Evolutionary conservation across 2,329 filamentous ascomycete genomes (phyloP).

Genomic region (Colletotrichum theobromicola): DNA sequence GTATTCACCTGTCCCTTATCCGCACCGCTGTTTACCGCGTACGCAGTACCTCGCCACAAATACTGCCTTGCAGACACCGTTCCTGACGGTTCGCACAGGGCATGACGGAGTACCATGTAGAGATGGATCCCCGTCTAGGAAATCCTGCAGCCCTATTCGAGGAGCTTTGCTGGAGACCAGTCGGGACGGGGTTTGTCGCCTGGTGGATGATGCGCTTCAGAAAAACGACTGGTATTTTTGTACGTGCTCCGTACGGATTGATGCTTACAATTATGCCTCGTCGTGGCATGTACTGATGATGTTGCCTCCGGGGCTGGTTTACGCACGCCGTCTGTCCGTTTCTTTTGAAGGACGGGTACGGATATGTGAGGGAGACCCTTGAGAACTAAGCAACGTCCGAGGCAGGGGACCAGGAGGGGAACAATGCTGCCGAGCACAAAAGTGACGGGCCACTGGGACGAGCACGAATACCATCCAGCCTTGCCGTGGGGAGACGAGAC

Average conservation of each 20-base stretch:
- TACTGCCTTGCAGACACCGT: neutral
- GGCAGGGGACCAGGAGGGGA: neutral
- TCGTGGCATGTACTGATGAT: neutral
- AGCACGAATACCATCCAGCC: neutral
- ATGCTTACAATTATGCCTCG: neutral
- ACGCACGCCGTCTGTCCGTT: neutral
- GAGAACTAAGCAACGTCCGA: neutral
- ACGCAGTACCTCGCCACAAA: neutral
- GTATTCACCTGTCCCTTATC: neutral
- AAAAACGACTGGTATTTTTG: neutral
- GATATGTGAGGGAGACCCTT: conserved; percentile 9
- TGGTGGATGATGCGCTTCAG: conserved; percentile 17
- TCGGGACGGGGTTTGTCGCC: conserved; percentile 7
- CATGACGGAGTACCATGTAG: conserved; percentile 1
- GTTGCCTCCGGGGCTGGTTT: neutral
- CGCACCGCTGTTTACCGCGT: neutral
- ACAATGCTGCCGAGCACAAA: conserved; percentile 4
- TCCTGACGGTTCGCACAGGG: conserved; percentile 17
- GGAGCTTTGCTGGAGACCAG: neutral
- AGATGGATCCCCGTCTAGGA: neutral
- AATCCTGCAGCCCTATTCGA: conserved; percentile 22
- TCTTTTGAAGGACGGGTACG: conserved; percentile 1
- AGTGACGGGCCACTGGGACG: neutral
- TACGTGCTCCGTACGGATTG: neutral
- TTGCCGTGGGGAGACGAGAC: neutral